Evolutionary conservation across 495 filamentous ascomycete species (phyloP).

Genomic region (Endocarpon pusillum): DNA sequence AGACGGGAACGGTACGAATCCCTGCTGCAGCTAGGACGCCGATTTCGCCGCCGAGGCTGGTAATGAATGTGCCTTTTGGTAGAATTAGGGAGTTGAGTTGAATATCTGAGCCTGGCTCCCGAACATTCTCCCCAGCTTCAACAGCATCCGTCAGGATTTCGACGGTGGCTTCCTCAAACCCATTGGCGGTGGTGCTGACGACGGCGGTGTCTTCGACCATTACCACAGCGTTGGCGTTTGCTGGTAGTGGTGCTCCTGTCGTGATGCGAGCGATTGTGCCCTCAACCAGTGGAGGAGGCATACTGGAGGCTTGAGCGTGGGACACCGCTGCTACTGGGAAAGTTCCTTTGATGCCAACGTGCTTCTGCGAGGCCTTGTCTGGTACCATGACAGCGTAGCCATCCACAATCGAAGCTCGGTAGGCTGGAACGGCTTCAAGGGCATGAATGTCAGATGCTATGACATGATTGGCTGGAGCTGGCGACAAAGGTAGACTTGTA

Average conservation of each 20-base stretch:
- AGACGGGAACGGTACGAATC: slow-evolving; percentile 51
- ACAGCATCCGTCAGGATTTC: slow-evolving; percentile 69
- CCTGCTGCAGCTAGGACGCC: slow-evolving; percentile 80
- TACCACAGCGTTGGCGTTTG: slow-evolving; percentile 76
- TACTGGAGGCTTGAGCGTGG: slow-evolving; percentile 56
- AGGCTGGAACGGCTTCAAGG: slow-evolving; percentile 72
- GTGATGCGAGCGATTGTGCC: slow-evolving; percentile 82
- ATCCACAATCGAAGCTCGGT: slow-evolving; percentile 89
- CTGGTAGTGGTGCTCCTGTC: slow-evolving; percentile 81
- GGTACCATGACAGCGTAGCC: slow-evolving; percentile 71
- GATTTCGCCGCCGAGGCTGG: slow-evolving; percentile 74
- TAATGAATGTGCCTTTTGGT: slow-evolving; percentile 57
- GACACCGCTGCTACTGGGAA: slow-evolving; percentile 81
- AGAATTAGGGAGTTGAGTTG: slow-evolving; percentile 49
- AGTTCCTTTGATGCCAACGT: slow-evolving; percentile 29
- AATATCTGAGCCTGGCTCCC: slow-evolving; percentile 84
- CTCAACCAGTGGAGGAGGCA: slow-evolving; percentile 37
- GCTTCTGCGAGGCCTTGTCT: not conserved
- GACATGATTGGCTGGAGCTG: slow-evolving; percentile 50
- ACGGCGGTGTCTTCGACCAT: slow-evolving; percentile 94
- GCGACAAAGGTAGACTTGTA: slow-evolving; percentile 39
- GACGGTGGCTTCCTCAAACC: slow-evolving; percentile 67
- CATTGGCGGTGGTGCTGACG: slow-evolving; percentile 54
- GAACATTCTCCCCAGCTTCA: slow-evolving; percentile 65
- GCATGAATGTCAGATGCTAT: slow-evolving; percentile 72